Conservation (phyloP, 2,329 filamentous ascomycete genomes). For the Penicillium sp. region DNA sequence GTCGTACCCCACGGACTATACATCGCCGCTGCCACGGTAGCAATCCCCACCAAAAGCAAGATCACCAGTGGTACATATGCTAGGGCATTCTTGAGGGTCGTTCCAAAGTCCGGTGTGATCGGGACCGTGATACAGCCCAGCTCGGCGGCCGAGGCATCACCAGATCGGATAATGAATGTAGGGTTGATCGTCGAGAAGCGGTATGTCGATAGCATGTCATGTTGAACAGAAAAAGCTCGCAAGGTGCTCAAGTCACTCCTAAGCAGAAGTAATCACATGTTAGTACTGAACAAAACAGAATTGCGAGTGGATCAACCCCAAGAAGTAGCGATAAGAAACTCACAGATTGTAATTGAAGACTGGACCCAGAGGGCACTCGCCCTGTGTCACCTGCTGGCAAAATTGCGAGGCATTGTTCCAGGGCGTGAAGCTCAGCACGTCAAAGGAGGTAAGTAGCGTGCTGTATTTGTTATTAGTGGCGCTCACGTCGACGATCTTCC, state of each 20-base stretch:
- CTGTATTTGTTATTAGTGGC: constrained; percentile 64
- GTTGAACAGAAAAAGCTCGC: constrained; percentile 72
- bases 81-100: constrained; percentile 67
- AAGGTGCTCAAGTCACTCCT: constrained; percentile 57
- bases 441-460: constrained; percentile 72
- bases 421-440: constrained; percentile 77
- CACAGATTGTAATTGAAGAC: constrained; percentile 65
- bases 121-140: constrained; percentile 82
- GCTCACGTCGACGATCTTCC: constrained; percentile 75
- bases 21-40: constrained; percentile 81
- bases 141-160: constrained; percentile 63
- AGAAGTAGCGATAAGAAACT: constrained; percentile 22
- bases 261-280: constrained; percentile 9
- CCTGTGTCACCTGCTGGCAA: constrained; percentile 65
- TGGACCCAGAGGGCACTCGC: constrained; percentile 73
- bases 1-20: constrained; percentile 92
- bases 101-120: constrained; percentile 81
- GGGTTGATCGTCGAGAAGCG: constrained; percentile 80
- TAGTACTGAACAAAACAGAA: neutral
- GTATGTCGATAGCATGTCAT: constrained; percentile 80
- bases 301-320: neutral
- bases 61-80: constrained; percentile 77
- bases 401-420: constrained; percentile 64
- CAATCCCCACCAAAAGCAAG: constrained; percentile 76
- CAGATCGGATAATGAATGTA: constrained; percentile 74